phyloP scores from a whole-genome alignment of 2,329 filamentous ascomycete species.

The Pseudopithomyces chartarum region DNA sequence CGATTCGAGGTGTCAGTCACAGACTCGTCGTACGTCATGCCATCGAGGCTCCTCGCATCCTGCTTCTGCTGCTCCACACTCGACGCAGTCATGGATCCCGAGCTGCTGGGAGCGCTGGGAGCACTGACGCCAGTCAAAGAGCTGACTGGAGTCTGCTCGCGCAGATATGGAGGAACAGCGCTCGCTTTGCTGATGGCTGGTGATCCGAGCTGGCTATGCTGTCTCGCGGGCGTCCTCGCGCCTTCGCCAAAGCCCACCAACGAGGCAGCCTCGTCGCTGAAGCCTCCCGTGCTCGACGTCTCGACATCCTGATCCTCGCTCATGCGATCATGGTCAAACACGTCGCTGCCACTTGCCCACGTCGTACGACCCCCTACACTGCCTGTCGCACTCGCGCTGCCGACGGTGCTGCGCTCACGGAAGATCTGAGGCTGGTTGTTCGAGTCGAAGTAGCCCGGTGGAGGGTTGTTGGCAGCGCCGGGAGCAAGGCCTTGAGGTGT shows the following conservation, averaged over 20 bases:
- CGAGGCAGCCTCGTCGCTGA: constrained; percentile 85
- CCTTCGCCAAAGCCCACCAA: constrained; percentile 93
- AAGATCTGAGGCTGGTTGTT: constrained; percentile 70
- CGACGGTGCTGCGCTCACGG: constrained; percentile 83
- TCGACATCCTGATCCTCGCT: constrained; percentile 68
- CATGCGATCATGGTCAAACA: constrained; percentile 68
- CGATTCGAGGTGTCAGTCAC: constrained; percentile 48
- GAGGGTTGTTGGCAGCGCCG: constrained; percentile 47
- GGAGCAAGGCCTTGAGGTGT: constrained; percentile 52
- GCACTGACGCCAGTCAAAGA: constrained; percentile 39
- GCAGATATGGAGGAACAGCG: constrained; percentile 39
- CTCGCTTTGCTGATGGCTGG: constrained; percentile 66
- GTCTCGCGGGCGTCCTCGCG: constrained; percentile 62
- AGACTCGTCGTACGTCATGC: constrained; percentile 51
- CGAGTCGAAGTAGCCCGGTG: constrained; percentile 76
- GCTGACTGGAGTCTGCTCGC: constrained; percentile 36
- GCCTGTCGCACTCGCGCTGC: constrained; percentile 85
- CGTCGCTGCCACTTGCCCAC: constrained; percentile 70
- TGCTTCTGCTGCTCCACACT: constrained; percentile 43
- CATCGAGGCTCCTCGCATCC: constrained; percentile 52
- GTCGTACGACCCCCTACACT: constrained; percentile 72
- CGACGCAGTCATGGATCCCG: constrained; percentile 32
- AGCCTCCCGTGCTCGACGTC: constrained; percentile 71
- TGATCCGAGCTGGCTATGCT: constrained; percentile 73
- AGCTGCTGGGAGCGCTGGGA: constrained; percentile 30